Evolutionary conservation across 805 yeast genomes (phyloP).

Genomic region (Wickerhamomyces canadensis): DNA sequence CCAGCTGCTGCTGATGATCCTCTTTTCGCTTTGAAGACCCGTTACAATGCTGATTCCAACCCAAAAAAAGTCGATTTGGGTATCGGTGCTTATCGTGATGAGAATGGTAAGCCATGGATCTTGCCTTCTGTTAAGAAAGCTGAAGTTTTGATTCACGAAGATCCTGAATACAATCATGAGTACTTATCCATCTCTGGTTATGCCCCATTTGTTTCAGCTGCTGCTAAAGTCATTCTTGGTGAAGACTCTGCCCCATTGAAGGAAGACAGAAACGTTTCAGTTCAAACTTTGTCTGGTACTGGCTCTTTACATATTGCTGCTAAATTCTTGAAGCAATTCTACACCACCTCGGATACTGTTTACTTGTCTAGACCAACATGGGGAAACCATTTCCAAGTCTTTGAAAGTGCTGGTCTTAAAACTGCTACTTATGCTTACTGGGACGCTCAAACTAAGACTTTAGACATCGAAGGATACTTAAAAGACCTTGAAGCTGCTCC

Average conservation of each 20-base stretch:
- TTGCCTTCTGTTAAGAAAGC: conserved; percentile 65
- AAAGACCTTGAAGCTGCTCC: conserved; percentile 60
- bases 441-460: conserved; percentile 62
- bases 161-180: conserved; percentile 73
- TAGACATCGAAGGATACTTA: conserved; percentile 68
- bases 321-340: conserved; percentile 31
- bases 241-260: conserved; percentile 44
- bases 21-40: conserved; percentile 72
- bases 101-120: conserved; percentile 65
- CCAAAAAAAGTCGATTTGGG: conserved; percentile 76
- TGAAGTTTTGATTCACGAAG: conserved; percentile 54
- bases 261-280: conserved; percentile 48
- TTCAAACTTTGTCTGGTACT: conserved; percentile 81
- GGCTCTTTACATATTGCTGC: conserved; percentile 91
- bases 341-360: conserved; percentile 37
- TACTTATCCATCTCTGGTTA: conserved; percentile 81
- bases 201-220: conserved; percentile 58
- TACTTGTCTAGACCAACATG: conserved; percentile 91
- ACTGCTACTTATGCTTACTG: conserved; percentile 81
- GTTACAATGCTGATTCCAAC: conserved; percentile 54
- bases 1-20: conserved; percentile 80
- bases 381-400: conserved; percentile 92
- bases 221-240: conserved; percentile 72
- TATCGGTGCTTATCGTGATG: conserved; percentile 75
- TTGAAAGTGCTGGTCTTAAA: conserved; percentile 60